These are phyloP conservation scores for Mucor circinelloides DNA, from an alignment of 371 early-diverging fungal species.

Conservation along the genomic window DNA sequence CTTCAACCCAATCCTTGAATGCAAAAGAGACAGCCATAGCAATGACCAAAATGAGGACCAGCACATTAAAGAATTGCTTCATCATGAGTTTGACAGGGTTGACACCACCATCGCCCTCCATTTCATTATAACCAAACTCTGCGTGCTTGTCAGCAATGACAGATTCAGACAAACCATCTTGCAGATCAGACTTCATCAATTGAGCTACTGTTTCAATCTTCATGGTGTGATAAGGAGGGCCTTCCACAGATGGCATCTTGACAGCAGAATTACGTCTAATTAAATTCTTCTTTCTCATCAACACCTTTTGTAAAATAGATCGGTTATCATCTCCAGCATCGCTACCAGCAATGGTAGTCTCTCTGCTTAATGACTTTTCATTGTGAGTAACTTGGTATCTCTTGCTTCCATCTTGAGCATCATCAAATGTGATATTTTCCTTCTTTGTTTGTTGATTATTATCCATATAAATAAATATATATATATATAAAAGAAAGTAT, in stretches of 20 bases:
- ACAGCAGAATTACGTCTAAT: slow-evolving; percentile 2
- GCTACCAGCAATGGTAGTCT: neutral
- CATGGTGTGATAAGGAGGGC: slow-evolving; percentile 59
- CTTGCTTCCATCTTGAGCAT: neutral
- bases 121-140: slow-evolving; percentile 71
- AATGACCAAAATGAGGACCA: slow-evolving; percentile 80
- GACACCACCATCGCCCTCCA: slow-evolving; percentile 72
- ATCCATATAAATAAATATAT: neutral
- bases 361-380: neutral
- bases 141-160: slow-evolving; percentile 51
- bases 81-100: slow-evolving; percentile 66
- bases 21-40: slow-evolving; percentile 71
- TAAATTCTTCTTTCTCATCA: slow-evolving; percentile 22
- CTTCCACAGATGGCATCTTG: slow-evolving; percentile 20
- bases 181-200: slow-evolving; percentile 58
- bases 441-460: neutral
- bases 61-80: slow-evolving; percentile 78
- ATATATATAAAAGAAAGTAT: neutral
- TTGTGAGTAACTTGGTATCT: neutral
- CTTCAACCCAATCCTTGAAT: slow-evolving; percentile 70
- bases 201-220: slow-evolving; percentile 59
- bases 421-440: slow-evolving; percentile 7
- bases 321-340: slow-evolving; percentile 2
- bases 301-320: neutral
- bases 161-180: slow-evolving; percentile 63